phyloP scores from a whole-genome alignment of 768 basidiomycete genomes.

The Ramaria rubella region DNA sequence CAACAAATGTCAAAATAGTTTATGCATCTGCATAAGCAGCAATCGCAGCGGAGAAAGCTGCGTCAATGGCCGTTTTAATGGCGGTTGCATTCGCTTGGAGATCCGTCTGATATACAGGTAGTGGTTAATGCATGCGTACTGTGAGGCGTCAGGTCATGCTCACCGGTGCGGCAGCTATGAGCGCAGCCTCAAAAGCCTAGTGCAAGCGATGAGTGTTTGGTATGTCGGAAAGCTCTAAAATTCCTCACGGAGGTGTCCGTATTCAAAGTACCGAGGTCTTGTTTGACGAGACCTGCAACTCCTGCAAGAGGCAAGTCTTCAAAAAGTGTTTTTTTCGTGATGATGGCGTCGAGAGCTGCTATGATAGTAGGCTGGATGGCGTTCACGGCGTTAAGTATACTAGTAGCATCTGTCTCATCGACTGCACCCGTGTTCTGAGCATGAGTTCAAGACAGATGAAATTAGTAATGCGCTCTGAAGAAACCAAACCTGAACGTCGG shows the following conservation, averaged over 20 bases:
- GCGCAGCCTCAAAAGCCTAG: background rate
- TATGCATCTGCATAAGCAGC: slow-evolving; percentile 6
- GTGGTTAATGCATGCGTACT: background rate
- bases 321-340: background rate
- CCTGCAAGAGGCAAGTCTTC: background rate
- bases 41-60: background rate
- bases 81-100: background rate
- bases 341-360: background rate
- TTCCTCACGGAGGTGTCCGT: background rate
- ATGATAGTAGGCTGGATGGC: background rate
- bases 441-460: background rate
- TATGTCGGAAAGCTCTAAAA: background rate
- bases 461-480: background rate
- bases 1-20: background rate
- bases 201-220: background rate
- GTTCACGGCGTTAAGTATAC: background rate
- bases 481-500: background rate
- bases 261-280: background rate
- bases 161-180: background rate
- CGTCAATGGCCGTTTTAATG: background rate
- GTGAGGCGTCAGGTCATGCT: background rate
- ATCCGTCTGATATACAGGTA: background rate
- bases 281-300: background rate
- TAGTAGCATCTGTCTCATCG: background rate
- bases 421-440: slow-evolving; percentile 1